A percentile compares a stretch with the other conserved stretches of the same genome.
phyloP scores from a whole-genome alignment of 768 basidiomycete genomes.

The Leccinum boreale region DNA sequence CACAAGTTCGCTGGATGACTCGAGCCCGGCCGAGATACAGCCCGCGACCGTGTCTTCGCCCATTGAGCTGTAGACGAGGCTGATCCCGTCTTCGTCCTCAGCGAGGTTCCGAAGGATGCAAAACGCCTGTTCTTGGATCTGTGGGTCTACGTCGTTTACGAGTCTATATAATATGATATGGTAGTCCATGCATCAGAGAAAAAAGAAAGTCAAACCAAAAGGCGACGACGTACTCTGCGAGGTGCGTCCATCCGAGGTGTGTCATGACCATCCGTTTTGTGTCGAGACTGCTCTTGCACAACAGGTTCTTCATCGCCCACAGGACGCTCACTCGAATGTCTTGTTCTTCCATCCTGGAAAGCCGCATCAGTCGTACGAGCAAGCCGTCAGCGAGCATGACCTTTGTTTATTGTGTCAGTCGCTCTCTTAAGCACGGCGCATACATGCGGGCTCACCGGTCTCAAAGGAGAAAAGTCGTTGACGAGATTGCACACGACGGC shows the following conservation, averaged over 20 bases:
- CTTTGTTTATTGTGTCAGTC: conserved; percentile 32
- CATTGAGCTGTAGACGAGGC: conserved; percentile 55
- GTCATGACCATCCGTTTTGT: conserved; percentile 67
- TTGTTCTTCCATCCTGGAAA: conserved; percentile 52
- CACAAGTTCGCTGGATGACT: conserved; percentile 50
- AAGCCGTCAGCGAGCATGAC: conserved; percentile 66
- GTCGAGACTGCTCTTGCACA: conserved; percentile 57
- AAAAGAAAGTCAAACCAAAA: background rate
- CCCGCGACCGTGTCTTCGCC: conserved; percentile 44
- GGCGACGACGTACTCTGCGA: conserved; percentile 47
- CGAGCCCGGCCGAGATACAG: conserved; percentile 47
- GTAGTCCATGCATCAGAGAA: background rate
- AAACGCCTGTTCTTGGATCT: conserved; percentile 69
- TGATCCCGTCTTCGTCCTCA: conserved; percentile 61
- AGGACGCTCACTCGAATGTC: conserved; percentile 64
- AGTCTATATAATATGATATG: conserved; percentile 36
- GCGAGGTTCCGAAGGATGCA: conserved; percentile 66
- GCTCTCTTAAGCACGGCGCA: background rate
- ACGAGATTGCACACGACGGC: conserved; percentile 83
- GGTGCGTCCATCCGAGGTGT: conserved; percentile 60
- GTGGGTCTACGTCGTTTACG: conserved; percentile 48
- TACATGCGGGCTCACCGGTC: conserved; percentile 43
- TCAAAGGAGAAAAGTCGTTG: conserved; percentile 80
- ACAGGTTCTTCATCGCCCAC: conserved; percentile 88
- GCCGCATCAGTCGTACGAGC: conserved; percentile 57